Percentiles rank a stretch among this genome's conserved stretches.
Evolutionary conservation across 1,284 basidiomycete genomes (phyloP).

Genomic region (Exobasidium rhododendri): DNA sequence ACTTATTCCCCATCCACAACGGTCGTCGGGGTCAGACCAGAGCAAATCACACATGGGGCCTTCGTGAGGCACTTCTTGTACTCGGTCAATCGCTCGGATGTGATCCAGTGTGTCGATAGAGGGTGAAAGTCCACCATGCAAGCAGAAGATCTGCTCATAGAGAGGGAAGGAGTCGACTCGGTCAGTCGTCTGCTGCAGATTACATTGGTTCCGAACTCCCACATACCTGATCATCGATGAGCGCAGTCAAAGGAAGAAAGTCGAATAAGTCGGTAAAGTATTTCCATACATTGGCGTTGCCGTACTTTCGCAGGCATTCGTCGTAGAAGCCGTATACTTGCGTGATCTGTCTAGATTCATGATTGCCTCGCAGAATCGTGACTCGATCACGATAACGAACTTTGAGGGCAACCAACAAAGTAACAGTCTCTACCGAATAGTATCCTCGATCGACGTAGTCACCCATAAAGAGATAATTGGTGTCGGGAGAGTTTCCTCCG

Average conservation of each 20-base stretch:
- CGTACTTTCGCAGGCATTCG: conserved; percentile 98
- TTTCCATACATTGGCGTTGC: conserved; percentile 92
- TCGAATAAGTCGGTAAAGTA: conserved; percentile 99
- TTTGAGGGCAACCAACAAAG: conserved; percentile 95
- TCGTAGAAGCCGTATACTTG: conserved; percentile 99
- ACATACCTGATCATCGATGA: conserved; percentile 95
- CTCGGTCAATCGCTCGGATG: conserved; percentile 94
- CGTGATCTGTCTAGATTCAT: conserved; percentile 98
- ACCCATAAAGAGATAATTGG: conserved; percentile 99
- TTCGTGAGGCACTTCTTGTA: conserved; percentile 98
- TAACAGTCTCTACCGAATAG: conserved; percentile 99
- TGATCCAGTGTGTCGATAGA: conserved; percentile 99
- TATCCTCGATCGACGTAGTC: conserved; percentile 99
- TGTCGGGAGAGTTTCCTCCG: conserved; percentile 98
- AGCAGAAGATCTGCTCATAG: conserved; percentile 99
- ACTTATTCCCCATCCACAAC: conserved; percentile 98
- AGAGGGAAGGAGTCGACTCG: background rate
- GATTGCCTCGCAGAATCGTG: conserved; percentile 95
- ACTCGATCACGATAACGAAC: conserved; percentile 96
- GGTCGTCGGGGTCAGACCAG: conserved; percentile 99
- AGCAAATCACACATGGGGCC: conserved; percentile 98
- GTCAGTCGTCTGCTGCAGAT: conserved; percentile 5
- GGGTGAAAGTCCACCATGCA: conserved; percentile 95
- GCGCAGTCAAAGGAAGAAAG: conserved; percentile 90
- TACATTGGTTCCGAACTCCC: too few relatives aligned